Base-by-base conservation (phyloP, 2,329 filamentous ascomycete species). In the Phialophora expanda region DNA sequence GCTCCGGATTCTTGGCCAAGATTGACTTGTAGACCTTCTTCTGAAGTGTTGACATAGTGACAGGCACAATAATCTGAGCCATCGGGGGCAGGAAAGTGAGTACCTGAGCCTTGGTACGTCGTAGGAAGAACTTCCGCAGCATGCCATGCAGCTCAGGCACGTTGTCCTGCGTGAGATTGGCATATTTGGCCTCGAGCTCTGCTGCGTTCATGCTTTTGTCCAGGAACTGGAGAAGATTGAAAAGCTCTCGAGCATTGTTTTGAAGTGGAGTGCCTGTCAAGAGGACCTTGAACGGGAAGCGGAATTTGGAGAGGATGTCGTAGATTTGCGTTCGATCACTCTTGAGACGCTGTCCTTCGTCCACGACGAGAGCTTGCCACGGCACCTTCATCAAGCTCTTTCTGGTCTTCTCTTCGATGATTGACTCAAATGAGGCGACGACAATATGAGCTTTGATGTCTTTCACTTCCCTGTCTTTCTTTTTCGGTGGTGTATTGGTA, bases 21-120 rank as follows among this genome's bases (percentile, higher is more conserved):
- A 99, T 97, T 1, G 91, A 96, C 75, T 93, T 95, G 80, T 95
- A 97, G 0, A 99, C 84, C 75, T 92, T 95, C 81, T 97, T 95
- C 76, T 99, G 96, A 12, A 99, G 82, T 14, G 92, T 84, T 1
- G 91, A 93, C 93, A 98, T 97, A 2, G 91, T 93, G n/a, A 99
- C 89, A 0, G 95, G 95, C 4, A 99, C 81, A 68, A 99, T 98
- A 72, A 99, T 93, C 74, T 98, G 94, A 1, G 91, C 90, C 87
- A 99, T 93, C 0, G 94, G 89, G 0, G 95, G 95, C 9, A 99
- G 82, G 77, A 97, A 97, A 46, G 91, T 94, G 60, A 99, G 82
- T 0, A 97, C 94, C 67, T 94, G 89, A 12, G 89, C 89, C 76
- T 99, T 99, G 2, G 95, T 98, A 53, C 95, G 89, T 55, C 89